Evolutionary conservation across 306 rosid genomes (phyloP).

Genomic region (Trifolium pratense): DNA sequence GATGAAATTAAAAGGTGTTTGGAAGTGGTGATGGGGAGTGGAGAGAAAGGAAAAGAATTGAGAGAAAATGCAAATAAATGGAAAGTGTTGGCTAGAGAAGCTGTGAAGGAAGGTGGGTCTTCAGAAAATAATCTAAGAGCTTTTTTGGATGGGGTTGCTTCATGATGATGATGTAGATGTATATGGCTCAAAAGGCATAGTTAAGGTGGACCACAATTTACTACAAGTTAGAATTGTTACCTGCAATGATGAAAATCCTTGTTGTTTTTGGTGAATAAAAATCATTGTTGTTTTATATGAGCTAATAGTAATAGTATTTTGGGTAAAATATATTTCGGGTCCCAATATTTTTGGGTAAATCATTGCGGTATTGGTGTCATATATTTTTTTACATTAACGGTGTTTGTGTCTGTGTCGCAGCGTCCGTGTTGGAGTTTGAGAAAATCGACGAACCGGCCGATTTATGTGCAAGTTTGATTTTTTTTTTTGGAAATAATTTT

Average conservation of each 20-base stretch:
- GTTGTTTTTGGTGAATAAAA: no score
- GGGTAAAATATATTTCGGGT: no score
- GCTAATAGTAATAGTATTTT: no score
- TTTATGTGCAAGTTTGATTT: no score
- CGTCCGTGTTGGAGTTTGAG: no score
- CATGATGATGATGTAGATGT: background rate
- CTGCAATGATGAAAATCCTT: background rate
- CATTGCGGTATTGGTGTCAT: no score
- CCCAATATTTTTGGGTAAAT: no score
- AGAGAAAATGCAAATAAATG: conserved; percentile 48
- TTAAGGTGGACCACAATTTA: background rate
- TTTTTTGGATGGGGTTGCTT: conserved; percentile 11
- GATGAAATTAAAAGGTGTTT: conserved; percentile 52
- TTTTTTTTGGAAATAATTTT: no score
- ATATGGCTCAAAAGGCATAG: background rate
- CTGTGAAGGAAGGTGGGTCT: conserved; percentile 45
- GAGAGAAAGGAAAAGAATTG: conserved; percentile 41
- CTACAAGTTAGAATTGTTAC: background rate
- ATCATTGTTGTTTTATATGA: no score
- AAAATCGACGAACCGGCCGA: no score
- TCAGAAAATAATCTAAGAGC: conserved; percentile 42
- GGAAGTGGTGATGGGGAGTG: conserved; percentile 53
- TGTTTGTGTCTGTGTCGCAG: no score
- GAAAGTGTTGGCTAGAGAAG: conserved; percentile 44
- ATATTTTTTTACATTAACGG: no score